Percentiles rank a stretch among this genome's conserved stretches.
Evolutionary conservation across 2,329 filamentous ascomycete species (phyloP).

Genomic region (Talaromyces albobiverticillius): DNA sequence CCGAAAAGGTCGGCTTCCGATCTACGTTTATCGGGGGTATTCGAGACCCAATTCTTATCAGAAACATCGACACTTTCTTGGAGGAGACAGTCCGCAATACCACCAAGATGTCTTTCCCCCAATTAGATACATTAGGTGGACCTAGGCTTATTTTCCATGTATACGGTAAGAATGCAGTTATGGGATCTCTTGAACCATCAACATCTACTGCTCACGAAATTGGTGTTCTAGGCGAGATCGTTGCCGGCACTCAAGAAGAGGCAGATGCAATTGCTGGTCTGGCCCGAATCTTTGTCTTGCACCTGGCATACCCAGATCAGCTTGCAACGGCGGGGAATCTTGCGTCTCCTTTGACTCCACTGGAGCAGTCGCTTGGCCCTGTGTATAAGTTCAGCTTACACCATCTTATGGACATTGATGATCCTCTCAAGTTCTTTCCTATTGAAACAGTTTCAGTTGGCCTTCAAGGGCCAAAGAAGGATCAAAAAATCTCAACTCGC

Average conservation of each 20-base stretch:
- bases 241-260: not conserved
- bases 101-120: too few relatives aligned
- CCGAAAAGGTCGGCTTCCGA: not conserved
- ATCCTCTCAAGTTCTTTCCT: not conserved
- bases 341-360: not conserved
- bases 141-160: too few relatives aligned
- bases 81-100: too few relatives aligned
- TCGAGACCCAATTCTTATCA: not conserved
- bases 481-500: too few relatives aligned
- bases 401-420: not conserved
- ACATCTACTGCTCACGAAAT: not conserved
- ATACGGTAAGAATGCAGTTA: not conserved
- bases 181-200: not conserved
- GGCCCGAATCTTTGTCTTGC: not conserved
- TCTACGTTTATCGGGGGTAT: not conserved
- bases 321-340: slow-evolving; percentile 1
- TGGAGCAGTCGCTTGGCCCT: not conserved
- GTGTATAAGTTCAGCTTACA: slow-evolving; percentile 1
- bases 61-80: too few relatives aligned
- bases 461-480: too few relatives aligned
- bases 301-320: not conserved
- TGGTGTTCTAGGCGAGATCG: not conserved
- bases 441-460: too few relatives aligned
- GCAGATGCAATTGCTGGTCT: not conserved
- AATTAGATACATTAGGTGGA: too few relatives aligned